Percentiles rank a stretch among this genome's conserved stretches.
Conservation (phyloP, 257 asterid genomes). For the Eucommia ulmoides region DNA sequence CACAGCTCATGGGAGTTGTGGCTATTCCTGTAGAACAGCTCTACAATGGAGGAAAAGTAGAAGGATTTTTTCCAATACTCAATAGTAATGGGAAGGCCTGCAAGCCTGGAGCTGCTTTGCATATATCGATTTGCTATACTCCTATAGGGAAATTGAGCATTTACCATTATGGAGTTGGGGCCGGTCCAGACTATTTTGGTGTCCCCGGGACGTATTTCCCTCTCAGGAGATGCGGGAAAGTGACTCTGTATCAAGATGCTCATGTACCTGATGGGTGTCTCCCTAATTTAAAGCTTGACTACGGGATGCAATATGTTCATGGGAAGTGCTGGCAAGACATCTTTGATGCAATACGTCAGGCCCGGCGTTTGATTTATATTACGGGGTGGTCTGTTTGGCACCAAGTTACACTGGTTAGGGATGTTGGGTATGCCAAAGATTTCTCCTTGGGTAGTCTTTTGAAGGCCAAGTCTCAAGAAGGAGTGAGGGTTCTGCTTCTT, state of each 20-base stretch:
- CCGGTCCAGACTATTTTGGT: constrained; percentile 76
- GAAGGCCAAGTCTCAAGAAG: constrained; percentile 92
- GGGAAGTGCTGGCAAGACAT: constrained; percentile 96
- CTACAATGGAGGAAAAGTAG: constrained; percentile 53
- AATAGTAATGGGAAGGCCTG: constrained; percentile 63
- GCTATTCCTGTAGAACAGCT: constrained; percentile 74
- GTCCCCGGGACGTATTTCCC: constrained; percentile 94
- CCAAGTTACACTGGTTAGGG: constrained; percentile 78
- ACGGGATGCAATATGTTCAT: constrained; percentile 61
- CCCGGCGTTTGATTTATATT: constrained; percentile 75
- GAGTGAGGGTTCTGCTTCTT: constrained; percentile 94
- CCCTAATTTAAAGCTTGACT: constrained; percentile 61
- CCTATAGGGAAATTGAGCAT: constrained; percentile 68
- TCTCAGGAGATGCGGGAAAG: constrained; percentile 80
- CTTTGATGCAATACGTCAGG: constrained; percentile 70
- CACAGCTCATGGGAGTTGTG: constrained; percentile 85
- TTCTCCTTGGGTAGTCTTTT: constrained; percentile 83
- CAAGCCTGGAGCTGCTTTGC: constrained; percentile 79
- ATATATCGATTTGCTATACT: constrained; percentile 50
- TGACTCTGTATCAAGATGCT: constrained; percentile 94
- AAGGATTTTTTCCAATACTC: constrained; percentile 72
- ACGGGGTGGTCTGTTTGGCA: constrained; percentile 99
- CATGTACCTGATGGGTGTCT: constrained; percentile 85
- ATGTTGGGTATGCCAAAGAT: constrained; percentile 39
- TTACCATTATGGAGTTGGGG: constrained; percentile 76